These are phyloP conservation scores for Fusarium paranaense DNA, from an alignment of 2,329 filamentous ascomycete species.

Conservation along the genomic window DNA sequence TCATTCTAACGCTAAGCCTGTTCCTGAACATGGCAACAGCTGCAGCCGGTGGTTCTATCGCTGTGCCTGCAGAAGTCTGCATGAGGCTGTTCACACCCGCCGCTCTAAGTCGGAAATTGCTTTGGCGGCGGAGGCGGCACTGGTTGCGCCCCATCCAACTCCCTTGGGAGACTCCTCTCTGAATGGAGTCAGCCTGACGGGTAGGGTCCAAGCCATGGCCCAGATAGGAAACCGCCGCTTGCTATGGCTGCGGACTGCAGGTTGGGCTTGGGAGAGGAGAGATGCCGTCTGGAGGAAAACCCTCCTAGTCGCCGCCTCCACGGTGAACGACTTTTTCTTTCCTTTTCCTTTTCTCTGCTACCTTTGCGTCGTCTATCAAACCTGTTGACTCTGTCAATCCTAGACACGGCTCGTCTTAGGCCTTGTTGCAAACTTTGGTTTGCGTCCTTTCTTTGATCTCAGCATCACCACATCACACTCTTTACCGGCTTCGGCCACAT, in stretches of 20 bases:
- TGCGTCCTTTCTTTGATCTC: constrained; percentile 55
- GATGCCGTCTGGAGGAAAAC: constrained; percentile 11
- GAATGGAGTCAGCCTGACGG: constrained; percentile 11
- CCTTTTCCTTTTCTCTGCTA: constrained; percentile 49
- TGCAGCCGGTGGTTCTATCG: constrained; percentile 5
- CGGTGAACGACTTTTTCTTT: constrained; percentile 14
- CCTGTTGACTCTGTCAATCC: constrained; percentile 39
- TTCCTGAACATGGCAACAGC: constrained; percentile 44
- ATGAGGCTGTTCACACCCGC: constrained; percentile 5
- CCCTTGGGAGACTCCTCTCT: constrained; percentile 6
- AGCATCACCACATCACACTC: constrained; percentile 45
- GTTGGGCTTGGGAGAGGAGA: constrained; percentile 9
- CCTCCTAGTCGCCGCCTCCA: constrained; percentile 11
- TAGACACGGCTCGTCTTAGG: constrained; percentile 47
- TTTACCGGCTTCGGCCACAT: constrained; percentile 50
- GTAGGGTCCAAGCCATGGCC: constrained; percentile 16
- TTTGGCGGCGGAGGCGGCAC: constrained; percentile 8
- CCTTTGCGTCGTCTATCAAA: constrained; percentile 31
- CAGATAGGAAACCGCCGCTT: constrained; percentile 41
- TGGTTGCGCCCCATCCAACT: constrained; percentile 7
- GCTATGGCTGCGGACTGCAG: constrained; percentile 21
- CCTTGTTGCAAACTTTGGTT: constrained; percentile 51
- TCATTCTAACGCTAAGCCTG: constrained; percentile 44
- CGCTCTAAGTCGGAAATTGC: constrained; percentile 35
- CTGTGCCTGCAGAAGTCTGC: constrained; percentile 14